These are phyloP conservation scores for Coemansia sp. DNA, from an alignment of 192 early-diverging fungal species.

Conservation along the genomic window DNA sequence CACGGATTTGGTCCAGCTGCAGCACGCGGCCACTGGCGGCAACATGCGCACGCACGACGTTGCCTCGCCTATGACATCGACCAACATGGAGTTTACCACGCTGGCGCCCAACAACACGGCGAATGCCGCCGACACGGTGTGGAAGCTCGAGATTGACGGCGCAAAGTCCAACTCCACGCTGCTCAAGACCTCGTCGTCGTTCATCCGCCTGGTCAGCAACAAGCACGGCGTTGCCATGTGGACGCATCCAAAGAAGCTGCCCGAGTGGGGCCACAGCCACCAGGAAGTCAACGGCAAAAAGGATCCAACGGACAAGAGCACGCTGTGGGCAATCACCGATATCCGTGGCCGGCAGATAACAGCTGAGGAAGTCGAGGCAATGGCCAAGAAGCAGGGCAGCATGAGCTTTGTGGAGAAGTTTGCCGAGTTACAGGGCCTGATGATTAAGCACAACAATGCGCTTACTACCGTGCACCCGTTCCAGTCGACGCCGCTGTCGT, in stretches of 20 bases:
- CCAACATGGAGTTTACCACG: conserved; percentile 85
- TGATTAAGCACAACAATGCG: conserved; percentile 90
- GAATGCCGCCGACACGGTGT: conserved; percentile 49
- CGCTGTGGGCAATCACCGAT: conserved; percentile 79
- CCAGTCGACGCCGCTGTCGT: conserved; percentile 79
- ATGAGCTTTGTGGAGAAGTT: conserved; percentile 81
- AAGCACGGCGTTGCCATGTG: conserved; percentile 79
- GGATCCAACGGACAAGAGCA: conserved; percentile 70
- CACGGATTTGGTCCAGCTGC: conserved; percentile 65
- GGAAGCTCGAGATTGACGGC: conserved; percentile 66
- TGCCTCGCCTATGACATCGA: conserved; percentile 71
- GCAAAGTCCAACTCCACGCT: conserved; percentile 17
- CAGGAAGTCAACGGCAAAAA: conserved; percentile 99
- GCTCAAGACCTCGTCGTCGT: conserved; percentile 45
- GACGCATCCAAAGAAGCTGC: conserved; percentile 73
- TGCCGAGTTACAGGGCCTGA: conserved; percentile 83
- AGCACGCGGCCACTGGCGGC: conserved; percentile 59
- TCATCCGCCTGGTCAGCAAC: conserved; percentile 57
- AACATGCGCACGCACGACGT: conserved; percentile 80
- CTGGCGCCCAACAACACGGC: conserved; percentile 41
- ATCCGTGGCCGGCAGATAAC: conserved; percentile 71
- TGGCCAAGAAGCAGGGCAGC: conserved; percentile 12
- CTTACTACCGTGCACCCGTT: conserved; percentile 94
- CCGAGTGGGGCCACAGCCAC: conserved; percentile 88
- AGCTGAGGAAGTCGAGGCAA: conserved; percentile 19